A percentile compares a stretch with the other conserved stretches of the same genome.
Evolutionary conservation across 2,329 filamentous ascomycete species (phyloP).

Genomic region (Xylariaceae sp.): DNA sequence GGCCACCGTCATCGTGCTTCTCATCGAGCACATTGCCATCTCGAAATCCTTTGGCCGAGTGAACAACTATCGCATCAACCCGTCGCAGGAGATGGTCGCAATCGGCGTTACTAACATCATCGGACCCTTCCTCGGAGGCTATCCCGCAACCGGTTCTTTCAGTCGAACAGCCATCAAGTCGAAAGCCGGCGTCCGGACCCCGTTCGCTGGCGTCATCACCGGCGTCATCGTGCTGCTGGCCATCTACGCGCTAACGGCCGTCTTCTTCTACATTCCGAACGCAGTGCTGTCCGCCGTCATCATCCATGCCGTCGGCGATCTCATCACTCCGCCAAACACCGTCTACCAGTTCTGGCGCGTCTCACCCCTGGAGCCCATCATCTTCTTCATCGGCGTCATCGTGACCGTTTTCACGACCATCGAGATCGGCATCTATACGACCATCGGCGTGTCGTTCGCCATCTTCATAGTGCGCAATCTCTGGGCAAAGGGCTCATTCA

Average conservation of each 20-base stretch:
- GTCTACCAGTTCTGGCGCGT: conserved; percentile 95
- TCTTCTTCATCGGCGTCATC: conserved; percentile 90
- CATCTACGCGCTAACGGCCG: conserved; percentile 78
- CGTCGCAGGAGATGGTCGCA: conserved; percentile 91
- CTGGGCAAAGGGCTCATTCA: conserved; percentile 75
- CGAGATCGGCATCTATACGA: conserved; percentile 88
- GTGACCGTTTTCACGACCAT: conserved; percentile 85
- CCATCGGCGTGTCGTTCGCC: conserved; percentile 69
- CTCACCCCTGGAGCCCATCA: conserved; percentile 80
- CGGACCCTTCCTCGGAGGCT: conserved; percentile 86
- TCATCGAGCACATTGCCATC: conserved; percentile 96
- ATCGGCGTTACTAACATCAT: conserved; percentile 88
- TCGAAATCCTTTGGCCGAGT: conserved; percentile 93
- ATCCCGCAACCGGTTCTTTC: conserved; percentile 92
- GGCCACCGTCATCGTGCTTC: conserved; percentile 82
- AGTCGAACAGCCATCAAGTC: conserved; percentile 95
- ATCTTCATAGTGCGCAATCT: conserved; percentile 79
- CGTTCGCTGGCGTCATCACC: conserved; percentile 84
- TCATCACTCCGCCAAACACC: conserved; percentile 85
- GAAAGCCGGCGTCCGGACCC: conserved; percentile 89
- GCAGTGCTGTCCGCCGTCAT: conserved; percentile 81
- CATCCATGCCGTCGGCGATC: conserved; percentile 88
- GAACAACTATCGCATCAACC: conserved; percentile 94
- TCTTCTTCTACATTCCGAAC: conserved; percentile 91
- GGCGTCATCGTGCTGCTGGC: conserved; percentile 80